Evolutionary conservation across 352 stramenopile genomes (phyloP).

Genomic region (Elongisporangium senticosum): DNA sequence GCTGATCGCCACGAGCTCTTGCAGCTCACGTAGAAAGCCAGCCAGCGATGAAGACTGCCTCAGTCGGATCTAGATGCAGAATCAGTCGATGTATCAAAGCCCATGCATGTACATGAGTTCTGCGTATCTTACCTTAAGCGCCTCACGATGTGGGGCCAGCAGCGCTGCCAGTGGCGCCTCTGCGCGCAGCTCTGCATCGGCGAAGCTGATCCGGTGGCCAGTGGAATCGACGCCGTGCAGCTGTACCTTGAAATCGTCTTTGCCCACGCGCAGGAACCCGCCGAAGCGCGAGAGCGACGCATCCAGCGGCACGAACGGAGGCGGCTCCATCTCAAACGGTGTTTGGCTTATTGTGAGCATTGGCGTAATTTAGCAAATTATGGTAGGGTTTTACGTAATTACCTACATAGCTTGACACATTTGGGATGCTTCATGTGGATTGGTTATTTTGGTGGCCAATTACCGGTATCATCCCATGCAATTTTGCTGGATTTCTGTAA

Average conservation of each 20-base stretch:
- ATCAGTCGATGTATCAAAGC: background rate
- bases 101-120: background rate
- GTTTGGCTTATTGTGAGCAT: background rate
- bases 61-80: constrained; percentile 24
- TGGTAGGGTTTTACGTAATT: background rate
- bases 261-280: constrained; percentile 47
- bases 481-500: background rate
- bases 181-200: constrained; percentile 39
- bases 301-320: constrained; percentile 40
- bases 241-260: constrained; percentile 44
- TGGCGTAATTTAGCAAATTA: background rate
- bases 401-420: background rate
- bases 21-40: constrained; percentile 43
- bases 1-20: constrained; percentile 56
- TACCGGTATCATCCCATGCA: background rate
- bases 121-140: constrained; percentile 52
- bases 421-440: background rate
- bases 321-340: background rate
- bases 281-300: constrained; percentile 28
- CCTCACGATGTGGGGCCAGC: constrained; percentile 32
- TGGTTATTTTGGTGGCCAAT: background rate
- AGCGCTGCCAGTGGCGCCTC: constrained; percentile 42
- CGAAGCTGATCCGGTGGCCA: constrained; percentile 20
- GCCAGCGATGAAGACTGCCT: constrained; percentile 47
- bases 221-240: constrained; percentile 26